Base-by-base conservation (phyloP, 2,329 filamentous ascomycete genomes). In the Pseudogymnoascus sp. region DNA sequence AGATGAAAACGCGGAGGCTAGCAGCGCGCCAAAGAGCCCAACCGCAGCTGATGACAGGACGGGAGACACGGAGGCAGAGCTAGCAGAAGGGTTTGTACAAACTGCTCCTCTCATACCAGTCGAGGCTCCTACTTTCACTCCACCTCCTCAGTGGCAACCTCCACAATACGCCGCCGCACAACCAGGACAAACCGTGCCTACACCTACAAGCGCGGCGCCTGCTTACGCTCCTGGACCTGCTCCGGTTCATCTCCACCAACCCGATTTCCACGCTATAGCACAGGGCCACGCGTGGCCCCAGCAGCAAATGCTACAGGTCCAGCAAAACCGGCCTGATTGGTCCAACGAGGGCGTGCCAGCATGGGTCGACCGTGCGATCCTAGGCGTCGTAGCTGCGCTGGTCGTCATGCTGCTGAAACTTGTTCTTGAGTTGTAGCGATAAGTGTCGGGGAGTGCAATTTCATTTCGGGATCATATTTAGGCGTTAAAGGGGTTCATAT, bases 281-380 rank as follows among this genome's bases (percentile, higher is more conserved):
- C 49, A 55, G n/a, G 19, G 19, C 8, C 19, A 55, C 5, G n/a
- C 11, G 9, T 55, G 49, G 49, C 49, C 49, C 14, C 49, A 55
- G 16, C 49, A 55, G 2, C 49, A 35, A 33, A 35, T 55, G 9
- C 49, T 33, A 2, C 49, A 55, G n/a, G 28, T 55, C 16, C 49
- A 11, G 16, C 49, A 0, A 19, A 55, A 33, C 14, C 49, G 8
- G n/a, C 49, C 49, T 33, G 28, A 55, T 19, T 55, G 74, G 68
- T 70, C 72, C 63, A 72, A 79, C 60, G 80, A 83, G 28, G 83
- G 78, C 2, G 82, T 90, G 14, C 83, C 87, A 1, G 76, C 85
- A 11, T 96, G 91, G 89, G 80, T 96, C 16, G 92, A 96, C 74
- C 84, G 90, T 66, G 83, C 87, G 38, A 96, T 96, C 67, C 84